Base-by-base conservation (phyloP, 345 rosid species). In the Toxicodendron radicans region DNA sequence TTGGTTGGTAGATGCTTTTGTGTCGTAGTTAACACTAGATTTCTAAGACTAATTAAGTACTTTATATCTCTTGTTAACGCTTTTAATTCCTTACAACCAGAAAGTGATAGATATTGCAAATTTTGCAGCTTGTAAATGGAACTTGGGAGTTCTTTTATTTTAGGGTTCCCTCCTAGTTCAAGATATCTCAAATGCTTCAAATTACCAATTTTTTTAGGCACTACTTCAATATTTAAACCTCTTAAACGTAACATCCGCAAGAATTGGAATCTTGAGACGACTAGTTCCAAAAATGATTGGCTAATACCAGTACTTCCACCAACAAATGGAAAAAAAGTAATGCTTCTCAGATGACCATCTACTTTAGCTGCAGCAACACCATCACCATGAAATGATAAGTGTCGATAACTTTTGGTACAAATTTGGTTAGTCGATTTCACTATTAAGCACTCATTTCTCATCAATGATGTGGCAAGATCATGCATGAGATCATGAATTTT, bases 161-260 rank as follows among this genome's bases (percentile, higher is more conserved):
- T 59, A 0, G 6, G 7, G 58, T 58, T 64, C 0, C 18, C 5
- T 1, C 32, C 43, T 27, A 80, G 33, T 54, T 71, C 45, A 13
- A 84, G 75, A 75, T 70, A 81, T 64, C 81, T 81, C 70, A 79
- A 23, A 57, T 74, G 85, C 78, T 76, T 76, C 71, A 75, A 30
- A 14, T 23, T 30, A 16, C 80, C 78, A 5, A 38, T 38, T 38
- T 7, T 38, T 38, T 38, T 7, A 38, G 43, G 43, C 43, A 38
- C 43, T 38, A 49, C 59, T 20, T 75, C 78, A 24, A 84, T 43
- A 41, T 11, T 10, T 6, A 68, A 77, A 23, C 64, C 32, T 4
- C 18, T 18, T 10, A 84, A 59, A 38, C 74, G 48, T 9, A 79
- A 56, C 32, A 72, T 54, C 23, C 71, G 23, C 60, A 81, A 60